Conservation (phyloP, 2,329 filamentous ascomycete species). For the Alternaria infectoria region DNA sequence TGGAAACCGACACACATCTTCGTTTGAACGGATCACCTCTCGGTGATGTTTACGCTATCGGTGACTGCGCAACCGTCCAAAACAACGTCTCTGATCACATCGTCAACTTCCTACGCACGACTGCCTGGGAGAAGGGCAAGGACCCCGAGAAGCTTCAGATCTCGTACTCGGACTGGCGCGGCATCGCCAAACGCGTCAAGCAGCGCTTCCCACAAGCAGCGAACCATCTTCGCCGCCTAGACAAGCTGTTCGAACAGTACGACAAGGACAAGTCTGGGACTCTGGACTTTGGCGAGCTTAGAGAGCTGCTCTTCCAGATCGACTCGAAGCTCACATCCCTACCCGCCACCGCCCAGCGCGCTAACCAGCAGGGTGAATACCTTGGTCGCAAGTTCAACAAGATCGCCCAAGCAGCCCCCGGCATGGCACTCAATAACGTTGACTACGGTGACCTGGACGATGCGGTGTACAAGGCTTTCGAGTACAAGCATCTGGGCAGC, state of each 20-base stretch:
- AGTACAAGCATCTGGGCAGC: slow-evolving; percentile 90
- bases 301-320: slow-evolving; percentile 87
- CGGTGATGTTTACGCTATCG: slow-evolving; percentile 94
- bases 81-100: slow-evolving; percentile 96
- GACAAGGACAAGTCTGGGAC: slow-evolving; percentile 93
- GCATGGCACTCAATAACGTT: slow-evolving; percentile 78
- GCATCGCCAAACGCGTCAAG: slow-evolving; percentile 81
- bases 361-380: slow-evolving; percentile 94
- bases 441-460: slow-evolving; percentile 90
- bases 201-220: slow-evolving; percentile 90
- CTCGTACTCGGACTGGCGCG: slow-evolving; percentile 86
- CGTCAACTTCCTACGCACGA: slow-evolving; percentile 82
- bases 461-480: slow-evolving; percentile 90
- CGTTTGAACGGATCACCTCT: slow-evolving; percentile 86
- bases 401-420: slow-evolving; percentile 77
- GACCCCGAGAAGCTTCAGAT: slow-evolving; percentile 89
- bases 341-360: slow-evolving; percentile 93
- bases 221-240: slow-evolving; percentile 84
- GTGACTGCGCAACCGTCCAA: slow-evolving; percentile 94
- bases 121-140: slow-evolving; percentile 90
- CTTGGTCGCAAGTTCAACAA: slow-evolving; percentile 94
- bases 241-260: slow-evolving; percentile 89
- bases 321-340: slow-evolving; percentile 93
- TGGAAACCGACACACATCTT: slow-evolving; percentile 94
- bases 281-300: slow-evolving; percentile 90